phyloP scores from a whole-genome alignment of 2,329 filamentous ascomycete genomes.

The Amylocarpus encephaloides region DNA sequence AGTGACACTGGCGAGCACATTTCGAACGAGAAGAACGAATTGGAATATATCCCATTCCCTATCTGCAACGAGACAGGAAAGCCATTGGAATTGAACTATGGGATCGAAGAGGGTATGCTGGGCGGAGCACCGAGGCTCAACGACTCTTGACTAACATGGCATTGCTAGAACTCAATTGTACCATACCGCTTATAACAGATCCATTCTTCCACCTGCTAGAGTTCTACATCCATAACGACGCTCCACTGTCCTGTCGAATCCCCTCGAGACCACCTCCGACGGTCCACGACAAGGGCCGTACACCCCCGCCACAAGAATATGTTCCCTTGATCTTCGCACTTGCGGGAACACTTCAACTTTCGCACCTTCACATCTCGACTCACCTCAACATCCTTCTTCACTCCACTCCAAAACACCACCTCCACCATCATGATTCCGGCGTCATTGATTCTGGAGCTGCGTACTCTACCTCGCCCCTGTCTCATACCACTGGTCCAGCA shows the following conservation, averaged over 20 bases:
- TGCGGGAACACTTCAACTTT: slow-evolving; percentile 79
- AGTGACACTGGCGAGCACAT: slow-evolving; percentile 90
- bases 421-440: slow-evolving; percentile 60
- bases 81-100: slow-evolving; percentile 81
- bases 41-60: slow-evolving; percentile 89
- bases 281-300: slow-evolving; percentile 33
- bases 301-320: slow-evolving; percentile 46
- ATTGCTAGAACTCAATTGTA: slow-evolving; percentile 69
- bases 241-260: slow-evolving; percentile 83
- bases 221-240: slow-evolving; percentile 97
- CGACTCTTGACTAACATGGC: slow-evolving; percentile 1
- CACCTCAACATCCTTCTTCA: slow-evolving; percentile 86
- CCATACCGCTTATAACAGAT: slow-evolving; percentile 68
- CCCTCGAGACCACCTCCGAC: slow-evolving; percentile 64
- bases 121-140: not conserved
- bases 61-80: slow-evolving; percentile 80
- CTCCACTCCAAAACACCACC: slow-evolving; percentile 51
- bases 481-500: slow-evolving; percentile 43
- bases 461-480: slow-evolving; percentile 72
- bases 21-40: slow-evolving; percentile 69
- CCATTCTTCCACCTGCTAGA: slow-evolving; percentile 84
- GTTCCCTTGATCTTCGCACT: slow-evolving; percentile 85
- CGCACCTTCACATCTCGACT: slow-evolving; percentile 85
- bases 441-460: slow-evolving; percentile 83
- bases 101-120: slow-evolving; percentile 50